phyloP scores from a whole-genome alignment of 108 stramenopile genomes.

The Cylindrotheca fusiformis region DNA sequence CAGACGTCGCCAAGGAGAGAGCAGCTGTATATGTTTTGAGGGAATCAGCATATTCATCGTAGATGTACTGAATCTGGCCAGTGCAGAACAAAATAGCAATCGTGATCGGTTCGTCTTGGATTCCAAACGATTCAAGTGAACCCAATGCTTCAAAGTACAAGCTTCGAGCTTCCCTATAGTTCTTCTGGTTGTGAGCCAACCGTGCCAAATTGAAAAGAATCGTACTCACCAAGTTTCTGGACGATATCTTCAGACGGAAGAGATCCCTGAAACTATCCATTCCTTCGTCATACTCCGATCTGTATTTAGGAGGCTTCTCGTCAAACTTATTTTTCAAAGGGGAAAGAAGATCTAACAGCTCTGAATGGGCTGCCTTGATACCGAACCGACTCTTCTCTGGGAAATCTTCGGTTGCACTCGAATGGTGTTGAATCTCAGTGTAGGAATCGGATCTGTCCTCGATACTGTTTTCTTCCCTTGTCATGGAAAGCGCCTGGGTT shows the following conservation, averaged over 20 bases:
- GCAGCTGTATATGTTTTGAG: constrained; percentile 34
- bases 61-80: constrained; percentile 35
- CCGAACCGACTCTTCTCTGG: too few species aligned
- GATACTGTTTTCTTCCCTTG: constrained; percentile 11
- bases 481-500: constrained; percentile 14
- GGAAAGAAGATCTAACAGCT: too few species aligned
- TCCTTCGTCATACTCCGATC: constrained; percentile 61
- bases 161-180: constrained; percentile 25
- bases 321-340: background rate
- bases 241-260: constrained; percentile 18
- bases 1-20: constrained; percentile 16
- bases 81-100: constrained; percentile 31
- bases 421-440: background rate
- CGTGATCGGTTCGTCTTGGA: constrained; percentile 12
- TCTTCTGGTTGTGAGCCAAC: constrained; percentile 27
- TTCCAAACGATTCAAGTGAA: constrained; percentile 2
- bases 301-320: constrained; percentile 8
- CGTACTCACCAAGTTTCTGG: constrained; percentile 31
- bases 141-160: constrained; percentile 27
- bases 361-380: too few species aligned
- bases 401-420: background rate
- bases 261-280: constrained; percentile 38
- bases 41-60: constrained; percentile 24
- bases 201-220: constrained; percentile 49
- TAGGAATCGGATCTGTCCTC: background rate